Evolutionary conservation across 306 rosid genomes (phyloP), one percentile per base, ranked within the genome.

Genomic region (Quercus cerris): DNA sequence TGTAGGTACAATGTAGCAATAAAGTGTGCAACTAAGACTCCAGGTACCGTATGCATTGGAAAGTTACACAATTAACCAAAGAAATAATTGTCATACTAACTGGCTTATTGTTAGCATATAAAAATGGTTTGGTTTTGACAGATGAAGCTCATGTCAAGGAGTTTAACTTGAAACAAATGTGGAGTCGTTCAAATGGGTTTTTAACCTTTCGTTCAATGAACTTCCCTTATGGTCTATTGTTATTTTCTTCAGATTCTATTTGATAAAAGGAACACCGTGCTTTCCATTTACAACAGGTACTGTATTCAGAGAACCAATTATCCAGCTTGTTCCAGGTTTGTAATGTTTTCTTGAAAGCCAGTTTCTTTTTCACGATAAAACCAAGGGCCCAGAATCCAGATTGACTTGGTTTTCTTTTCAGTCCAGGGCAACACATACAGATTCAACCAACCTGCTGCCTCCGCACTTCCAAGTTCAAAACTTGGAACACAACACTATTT

Each of bases 181-280:
- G 99, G 99, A 91, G 66, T 89, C 93, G 99, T 89, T 98, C 99
- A 78, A 95, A 95, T 81, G 99, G 99, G 68, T 95, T 75, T 89
- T 98, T 89, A 93, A 95, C 78, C 91, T 95, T 84, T 86, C 93
- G 99, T 98, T 93, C 76, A 79, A 77, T 58, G 63, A 68, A 76
- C 70, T 59, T 78, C 63, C 28, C 78, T 64, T 23, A 66, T 51
- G 28, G 31, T 49, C 15, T 12, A 10, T 49, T 10, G 41, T 13
- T 62, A 13, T 62, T 28, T 62, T 7, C 35, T 88, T n/a, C 89
- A 11, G 15, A 49, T 2, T 66, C 8, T 66, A 64, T 33, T 33
- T 17, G 19, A 66, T 80, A 33, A 20, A 31, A 79, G 33, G 41
- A 55, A 25, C 33, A 49, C 35, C 0, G 54, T 55, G 57, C 68